Evolutionary conservation across 1,284 basidiomycete species (phyloP).

Genomic region (Malassezia obtusa): DNA sequence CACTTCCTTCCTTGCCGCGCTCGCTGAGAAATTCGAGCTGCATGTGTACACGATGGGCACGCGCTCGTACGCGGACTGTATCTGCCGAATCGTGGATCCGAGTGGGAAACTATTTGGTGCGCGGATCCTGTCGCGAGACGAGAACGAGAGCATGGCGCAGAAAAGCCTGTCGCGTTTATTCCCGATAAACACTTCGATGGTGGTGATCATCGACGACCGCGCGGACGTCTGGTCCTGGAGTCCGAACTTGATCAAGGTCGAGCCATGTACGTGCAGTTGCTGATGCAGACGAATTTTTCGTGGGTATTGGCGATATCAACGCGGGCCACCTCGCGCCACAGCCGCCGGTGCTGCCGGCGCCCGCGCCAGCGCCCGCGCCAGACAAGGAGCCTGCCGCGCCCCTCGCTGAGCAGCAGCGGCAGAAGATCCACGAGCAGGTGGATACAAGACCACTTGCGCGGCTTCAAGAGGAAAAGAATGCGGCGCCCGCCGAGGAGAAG

Average conservation of each 20-base stretch:
- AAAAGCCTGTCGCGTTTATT: slow-evolving; percentile 85
- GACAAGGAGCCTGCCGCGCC: background rate
- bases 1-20: slow-evolving; percentile 62
- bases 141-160: slow-evolving; percentile 68
- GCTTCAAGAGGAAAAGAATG: slow-evolving; percentile 49
- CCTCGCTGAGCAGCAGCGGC: slow-evolving; percentile 16
- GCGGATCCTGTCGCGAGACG: slow-evolving; percentile 80
- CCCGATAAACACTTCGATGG: slow-evolving; percentile 88
- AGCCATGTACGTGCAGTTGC: slow-evolving; percentile 64
- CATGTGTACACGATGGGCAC: slow-evolving; percentile 99
- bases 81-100: slow-evolving; percentile 86
- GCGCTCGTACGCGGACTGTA: slow-evolving; percentile 86
- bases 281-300: slow-evolving; percentile 78
- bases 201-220: slow-evolving; percentile 95
- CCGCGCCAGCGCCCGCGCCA: background rate
- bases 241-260: slow-evolving; percentile 88
- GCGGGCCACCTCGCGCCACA: slow-evolving; percentile 49
- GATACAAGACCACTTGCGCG: slow-evolving; percentile 70
- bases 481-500: slow-evolving; percentile 15
- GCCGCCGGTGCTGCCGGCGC: background rate
- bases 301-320: slow-evolving; percentile 98
- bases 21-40: slow-evolving; percentile 81
- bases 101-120: slow-evolving; percentile 74
- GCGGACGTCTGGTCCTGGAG: slow-evolving; percentile 92
- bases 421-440: slow-evolving; percentile 64